A percentile compares a stretch with the other conserved stretches of the same genome.
These are phyloP conservation scores for Ceriops decandra DNA, from an alignment of 345 rosid genomes.

Conservation along the genomic window DNA sequence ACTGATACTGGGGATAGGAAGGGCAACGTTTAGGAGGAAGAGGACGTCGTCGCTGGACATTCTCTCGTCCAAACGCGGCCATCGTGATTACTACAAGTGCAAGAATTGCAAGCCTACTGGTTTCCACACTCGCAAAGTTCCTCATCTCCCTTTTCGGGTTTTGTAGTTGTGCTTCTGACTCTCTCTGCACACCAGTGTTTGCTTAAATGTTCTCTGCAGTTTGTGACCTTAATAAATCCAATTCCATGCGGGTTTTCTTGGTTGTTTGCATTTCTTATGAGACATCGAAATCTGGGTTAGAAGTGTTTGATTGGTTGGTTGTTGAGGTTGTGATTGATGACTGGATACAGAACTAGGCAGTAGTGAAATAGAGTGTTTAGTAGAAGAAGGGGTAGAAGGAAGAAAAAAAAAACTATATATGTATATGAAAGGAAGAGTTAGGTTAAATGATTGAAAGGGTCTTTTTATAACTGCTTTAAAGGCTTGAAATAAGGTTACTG, in stretches of 20 bases:
- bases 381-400: too few species aligned
- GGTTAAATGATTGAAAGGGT: too few species aligned
- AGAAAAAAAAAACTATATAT: too few species aligned
- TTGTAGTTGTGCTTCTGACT: neutral
- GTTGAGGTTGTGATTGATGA: neutral
- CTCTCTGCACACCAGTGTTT: neutral
- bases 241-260: neutral
- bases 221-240: neutral
- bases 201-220: neutral
- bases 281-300: neutral
- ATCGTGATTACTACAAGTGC: slow-evolving; percentile 73
- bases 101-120: slow-evolving; percentile 80
- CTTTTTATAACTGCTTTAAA: too few species aligned
- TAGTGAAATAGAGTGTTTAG: too few species aligned
- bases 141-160: neutral
- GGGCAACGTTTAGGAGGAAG: slow-evolving; percentile 60
- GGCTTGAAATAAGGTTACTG: too few species aligned
- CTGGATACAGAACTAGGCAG: too few species aligned
- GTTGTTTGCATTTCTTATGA: neutral
- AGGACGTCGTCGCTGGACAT: slow-evolving; percentile 78
- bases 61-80: slow-evolving; percentile 76
- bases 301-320: neutral
- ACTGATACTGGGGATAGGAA: slow-evolving; percentile 51
- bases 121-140: slow-evolving; percentile 84
- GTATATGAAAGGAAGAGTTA: too few species aligned